Percentiles rank a stretch among this genome's conserved stretches.
These are phyloP conservation scores for Suillus plorans DNA, from an alignment of 768 basidiomycete species.

Conservation along the genomic window DNA sequence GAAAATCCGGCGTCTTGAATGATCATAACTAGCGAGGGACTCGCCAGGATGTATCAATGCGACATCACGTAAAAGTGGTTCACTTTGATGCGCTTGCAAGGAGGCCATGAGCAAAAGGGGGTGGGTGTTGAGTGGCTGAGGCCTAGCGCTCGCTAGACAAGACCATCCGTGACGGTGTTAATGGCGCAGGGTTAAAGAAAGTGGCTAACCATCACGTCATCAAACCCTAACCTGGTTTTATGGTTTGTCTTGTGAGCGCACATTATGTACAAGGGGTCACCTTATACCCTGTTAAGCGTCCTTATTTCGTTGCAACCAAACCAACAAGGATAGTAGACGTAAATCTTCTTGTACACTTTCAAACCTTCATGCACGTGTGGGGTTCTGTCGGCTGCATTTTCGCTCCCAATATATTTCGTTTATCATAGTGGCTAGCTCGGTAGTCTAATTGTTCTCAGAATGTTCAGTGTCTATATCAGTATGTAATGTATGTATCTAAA, in stretches of 20 bases:
- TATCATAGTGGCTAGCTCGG: no score
- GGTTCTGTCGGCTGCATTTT: no score
- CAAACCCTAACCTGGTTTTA: conserved; percentile 20
- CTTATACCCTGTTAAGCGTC: no score
- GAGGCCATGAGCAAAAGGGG: neutral
- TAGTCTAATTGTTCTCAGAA: no score
- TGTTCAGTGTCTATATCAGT: no score
- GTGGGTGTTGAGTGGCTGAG: neutral
- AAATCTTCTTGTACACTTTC: no score
- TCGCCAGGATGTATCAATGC: neutral
- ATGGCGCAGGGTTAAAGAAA: neutral
- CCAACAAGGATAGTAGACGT: no score
- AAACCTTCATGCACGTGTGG: no score
- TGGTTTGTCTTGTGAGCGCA: neutral
- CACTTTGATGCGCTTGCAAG: neutral
- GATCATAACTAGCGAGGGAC: conserved; percentile 12
- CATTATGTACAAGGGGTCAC: no score
- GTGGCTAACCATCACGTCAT: conserved; percentile 16
- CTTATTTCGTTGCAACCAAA: no score
- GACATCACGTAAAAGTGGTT: neutral
- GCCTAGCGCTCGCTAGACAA: neutral
- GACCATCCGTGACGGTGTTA: neutral
- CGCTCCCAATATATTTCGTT: no score
- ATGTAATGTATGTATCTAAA: neutral
- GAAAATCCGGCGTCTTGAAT: conserved; percentile 57